phyloP scores from a whole-genome alignment of 352 stramenopile species.

The Phytophthora hibernalis region DNA sequence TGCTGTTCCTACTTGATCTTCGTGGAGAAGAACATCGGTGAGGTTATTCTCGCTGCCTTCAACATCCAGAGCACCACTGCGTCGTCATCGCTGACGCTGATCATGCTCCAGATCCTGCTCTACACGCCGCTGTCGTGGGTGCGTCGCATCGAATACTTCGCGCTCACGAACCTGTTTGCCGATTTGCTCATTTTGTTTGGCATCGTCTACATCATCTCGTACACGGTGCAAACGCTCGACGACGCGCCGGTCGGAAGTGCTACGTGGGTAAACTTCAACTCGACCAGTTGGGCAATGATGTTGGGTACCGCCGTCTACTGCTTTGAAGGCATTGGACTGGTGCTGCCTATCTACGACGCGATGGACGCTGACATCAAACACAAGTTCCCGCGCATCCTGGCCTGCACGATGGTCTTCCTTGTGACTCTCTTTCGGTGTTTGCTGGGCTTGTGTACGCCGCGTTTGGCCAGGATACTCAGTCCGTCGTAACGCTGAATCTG shows the following conservation, averaged over 20 bases:
- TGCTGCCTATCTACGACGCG: constrained; percentile 75
- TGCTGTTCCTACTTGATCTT: constrained; percentile 84
- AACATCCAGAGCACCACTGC: constrained; percentile 48
- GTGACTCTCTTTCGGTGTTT: constrained; percentile 61
- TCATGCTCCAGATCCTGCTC: constrained; percentile 68
- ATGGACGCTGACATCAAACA: constrained; percentile 64
- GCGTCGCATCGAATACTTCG: constrained; percentile 79
- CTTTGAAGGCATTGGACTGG: constrained; percentile 76
- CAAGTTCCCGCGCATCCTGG: constrained; percentile 65
- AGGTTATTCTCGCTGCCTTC: constrained; percentile 64
- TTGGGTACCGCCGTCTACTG: constrained; percentile 72
- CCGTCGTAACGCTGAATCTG: constrained; percentile 68
- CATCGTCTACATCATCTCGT: constrained; percentile 65
- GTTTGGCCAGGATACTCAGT: constrained; percentile 60
- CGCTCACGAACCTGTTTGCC: constrained; percentile 70
- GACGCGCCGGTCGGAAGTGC: constrained; percentile 29
- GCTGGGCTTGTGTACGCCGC: constrained; percentile 62
- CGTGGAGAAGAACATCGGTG: constrained; percentile 72
- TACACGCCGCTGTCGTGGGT: constrained; percentile 79
- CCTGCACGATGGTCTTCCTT: constrained; percentile 58
- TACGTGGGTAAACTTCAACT: constrained; percentile 75
- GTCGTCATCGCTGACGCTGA: constrained; percentile 61
- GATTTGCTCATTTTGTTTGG: constrained; percentile 68
- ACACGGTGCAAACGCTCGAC: constrained; percentile 56
- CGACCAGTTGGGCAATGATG: constrained; percentile 65